Evolutionary conservation across 805 yeast genomes (phyloP), one percentile per base, ranked within the genome.

Genomic region (Yamadazyma scolyti): DNA sequence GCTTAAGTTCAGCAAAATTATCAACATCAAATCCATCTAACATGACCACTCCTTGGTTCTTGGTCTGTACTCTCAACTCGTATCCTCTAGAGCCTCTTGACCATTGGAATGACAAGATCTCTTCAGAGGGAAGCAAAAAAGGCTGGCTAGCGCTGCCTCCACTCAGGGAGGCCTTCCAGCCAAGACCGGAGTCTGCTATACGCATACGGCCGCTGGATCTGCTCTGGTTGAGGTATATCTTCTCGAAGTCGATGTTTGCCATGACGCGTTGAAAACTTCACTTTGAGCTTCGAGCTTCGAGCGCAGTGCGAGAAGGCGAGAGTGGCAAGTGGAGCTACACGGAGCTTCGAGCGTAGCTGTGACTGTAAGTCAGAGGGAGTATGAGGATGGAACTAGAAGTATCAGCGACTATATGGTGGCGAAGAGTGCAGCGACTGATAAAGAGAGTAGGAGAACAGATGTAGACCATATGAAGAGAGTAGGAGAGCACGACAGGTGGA

Each of bases 141-240:
- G 97, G 96, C 28, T 75, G 77, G 35, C 34, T 43, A 14, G 22
- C 10, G 3, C 23, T 20, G 20, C 37, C 37, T 35, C 68, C 68
- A 16, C 64, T 64, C 23, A 71, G 62, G 2, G 78, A 63, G 0
- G 80, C 80, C 53, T 90, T 90, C 99, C 99, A 93, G 27, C 99
- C 99, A 17, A 93, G 71, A 29, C 99, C 99, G n/a, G 94, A 79
- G 41, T 84, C 93, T 9, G 97, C 96, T 41, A 93, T 76, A 61
- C 98, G 86, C 72, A 90, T 81, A 47, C 94, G 80, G 15, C 99
- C 99, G 27, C 77, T 74, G 23, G 72, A 68, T 46, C 78, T 78
- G 33, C 95, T 84, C 57, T 84, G 95, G 58, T 93, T 89, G 55
- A 87, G 67, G 55, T 86, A 89, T 43, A 93, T 87, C 55, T 82